A percentile compares a stretch with the other conserved stretches of the same genome.
These are phyloP conservation scores for Senna siamea DNA, from an alignment of 306 rosid species.

Conservation along the genomic window DNA sequence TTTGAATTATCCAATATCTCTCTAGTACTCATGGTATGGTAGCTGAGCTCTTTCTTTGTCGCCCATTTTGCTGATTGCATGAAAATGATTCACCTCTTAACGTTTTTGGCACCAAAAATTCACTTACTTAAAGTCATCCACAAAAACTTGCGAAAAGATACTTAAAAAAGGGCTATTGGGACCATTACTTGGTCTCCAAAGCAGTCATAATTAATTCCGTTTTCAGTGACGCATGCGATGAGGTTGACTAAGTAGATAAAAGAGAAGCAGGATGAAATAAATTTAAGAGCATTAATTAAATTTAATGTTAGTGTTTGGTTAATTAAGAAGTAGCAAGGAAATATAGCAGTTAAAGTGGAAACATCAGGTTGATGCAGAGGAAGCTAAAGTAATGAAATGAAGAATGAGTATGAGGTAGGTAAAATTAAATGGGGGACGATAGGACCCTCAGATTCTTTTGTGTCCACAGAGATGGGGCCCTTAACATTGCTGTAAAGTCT, in stretches of 20 bases:
- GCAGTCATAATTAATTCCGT: neutral
- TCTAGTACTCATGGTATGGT: neutral
- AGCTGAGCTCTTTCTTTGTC: neutral
- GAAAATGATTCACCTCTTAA: neutral
- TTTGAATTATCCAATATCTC: too few relatives aligned
- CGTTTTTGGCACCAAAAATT: too few relatives aligned
- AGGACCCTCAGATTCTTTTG: constrained; percentile 28
- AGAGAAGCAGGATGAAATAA: too few relatives aligned
- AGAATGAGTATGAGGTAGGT: constrained; percentile 10
- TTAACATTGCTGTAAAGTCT: constrained; percentile 1
- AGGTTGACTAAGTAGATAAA: too few relatives aligned
- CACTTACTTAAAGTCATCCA: neutral
- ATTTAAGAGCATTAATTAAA: neutral
- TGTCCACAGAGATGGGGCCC: constrained; percentile 22
- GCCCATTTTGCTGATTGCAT: neutral
- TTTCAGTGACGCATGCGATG: too few relatives aligned
- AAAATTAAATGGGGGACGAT: neutral
- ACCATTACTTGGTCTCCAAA: neutral
- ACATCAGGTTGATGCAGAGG: neutral
- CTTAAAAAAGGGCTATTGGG: neutral
- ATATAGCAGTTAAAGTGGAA: neutral
- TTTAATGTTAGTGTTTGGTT: too few relatives aligned
- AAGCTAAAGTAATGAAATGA: neutral
- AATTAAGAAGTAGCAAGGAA: too few relatives aligned
- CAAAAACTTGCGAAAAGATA: neutral